Percentiles rank a stretch among this genome's conserved stretches.
phyloP scores from a whole-genome alignment of 2,329 filamentous ascomycete genomes.

The Aspergillus luchuensis region DNA sequence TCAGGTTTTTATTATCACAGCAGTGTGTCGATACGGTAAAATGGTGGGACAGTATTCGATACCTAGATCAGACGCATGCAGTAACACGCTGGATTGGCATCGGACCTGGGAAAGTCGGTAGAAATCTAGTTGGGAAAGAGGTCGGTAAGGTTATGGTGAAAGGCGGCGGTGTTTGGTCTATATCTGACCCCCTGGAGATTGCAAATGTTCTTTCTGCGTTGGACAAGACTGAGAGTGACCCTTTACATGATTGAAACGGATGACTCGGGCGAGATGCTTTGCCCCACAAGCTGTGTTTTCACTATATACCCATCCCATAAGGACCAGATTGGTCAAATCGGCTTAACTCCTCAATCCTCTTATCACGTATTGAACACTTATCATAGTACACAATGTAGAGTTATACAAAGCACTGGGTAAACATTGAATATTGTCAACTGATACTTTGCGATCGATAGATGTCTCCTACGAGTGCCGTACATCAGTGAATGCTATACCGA shows the following conservation, averaged over 20 bases:
- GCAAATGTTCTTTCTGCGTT: constrained; percentile 67
- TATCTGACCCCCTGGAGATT: constrained; percentile 76
- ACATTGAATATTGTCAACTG: too few relatives aligned
- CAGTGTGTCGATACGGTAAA: constrained; percentile 88
- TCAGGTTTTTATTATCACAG: constrained; percentile 76
- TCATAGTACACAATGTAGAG: too few relatives aligned
- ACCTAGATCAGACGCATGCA: constrained; percentile 79
- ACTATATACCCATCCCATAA: too few relatives aligned
- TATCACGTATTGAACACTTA: too few relatives aligned
- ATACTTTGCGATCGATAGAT: too few relatives aligned
- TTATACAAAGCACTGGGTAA: too few relatives aligned
- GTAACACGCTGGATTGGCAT: constrained; percentile 88
- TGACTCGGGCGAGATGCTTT: too few relatives aligned
- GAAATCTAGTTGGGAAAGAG: constrained; percentile 92
- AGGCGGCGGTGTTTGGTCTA: constrained; percentile 89
- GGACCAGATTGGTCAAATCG: too few relatives aligned
- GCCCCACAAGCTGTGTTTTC: too few relatives aligned
- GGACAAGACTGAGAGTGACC: constrained; percentile 60
- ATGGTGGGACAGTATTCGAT: constrained; percentile 93
- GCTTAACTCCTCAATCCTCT: too few relatives aligned
- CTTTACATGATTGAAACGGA: constrained; percentile 33
- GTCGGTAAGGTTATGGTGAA: constrained; percentile 81
- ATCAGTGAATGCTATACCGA: too few relatives aligned
- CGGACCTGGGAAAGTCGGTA: constrained; percentile 88
- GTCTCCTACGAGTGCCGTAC: too few relatives aligned